Conservation (phyloP, 202 grass and related monocot species). For the Musa balbisiana region DNA sequence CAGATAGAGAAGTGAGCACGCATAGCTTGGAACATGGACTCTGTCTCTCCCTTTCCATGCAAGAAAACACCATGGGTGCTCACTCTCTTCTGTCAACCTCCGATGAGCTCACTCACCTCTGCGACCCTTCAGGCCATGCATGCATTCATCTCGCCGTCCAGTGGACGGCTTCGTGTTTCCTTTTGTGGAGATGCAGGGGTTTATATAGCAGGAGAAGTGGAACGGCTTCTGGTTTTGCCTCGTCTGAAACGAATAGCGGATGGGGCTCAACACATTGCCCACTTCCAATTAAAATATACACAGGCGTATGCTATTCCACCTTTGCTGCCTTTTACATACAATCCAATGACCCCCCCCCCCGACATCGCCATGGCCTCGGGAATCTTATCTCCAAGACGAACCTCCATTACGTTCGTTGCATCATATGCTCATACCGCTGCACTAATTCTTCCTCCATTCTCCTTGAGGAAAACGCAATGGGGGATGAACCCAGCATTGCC, state of each 20-base stretch:
- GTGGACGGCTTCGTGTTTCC: too few relatives aligned
- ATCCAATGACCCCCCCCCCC: too few relatives aligned
- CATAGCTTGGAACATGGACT: conserved; percentile 13
- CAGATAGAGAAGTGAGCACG: conserved; percentile 18
- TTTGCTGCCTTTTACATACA: background rate
- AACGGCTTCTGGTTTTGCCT: background rate
- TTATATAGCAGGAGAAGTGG: background rate
- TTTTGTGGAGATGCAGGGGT: background rate
- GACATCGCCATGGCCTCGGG: too few relatives aligned
- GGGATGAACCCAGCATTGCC: too few relatives aligned
- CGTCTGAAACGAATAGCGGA: background rate
- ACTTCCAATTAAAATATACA: too few relatives aligned
- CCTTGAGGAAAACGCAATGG: too few relatives aligned
- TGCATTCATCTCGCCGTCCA: too few relatives aligned
- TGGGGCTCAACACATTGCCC: too few relatives aligned
- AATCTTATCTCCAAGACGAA: too few relatives aligned
- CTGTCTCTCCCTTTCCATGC: background rate
- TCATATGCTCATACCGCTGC: too few relatives aligned
- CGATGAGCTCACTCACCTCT: background rate
- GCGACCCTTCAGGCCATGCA: background rate
- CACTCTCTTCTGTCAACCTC: conserved; percentile 52
- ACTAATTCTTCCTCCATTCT: too few relatives aligned
- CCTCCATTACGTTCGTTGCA: too few relatives aligned
- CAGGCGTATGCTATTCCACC: background rate
- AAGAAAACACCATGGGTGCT: conserved; percentile 30